Evolutionary conservation across 176 grass and related monocot genomes (phyloP).

Genomic region (Phragmites australis): DNA sequence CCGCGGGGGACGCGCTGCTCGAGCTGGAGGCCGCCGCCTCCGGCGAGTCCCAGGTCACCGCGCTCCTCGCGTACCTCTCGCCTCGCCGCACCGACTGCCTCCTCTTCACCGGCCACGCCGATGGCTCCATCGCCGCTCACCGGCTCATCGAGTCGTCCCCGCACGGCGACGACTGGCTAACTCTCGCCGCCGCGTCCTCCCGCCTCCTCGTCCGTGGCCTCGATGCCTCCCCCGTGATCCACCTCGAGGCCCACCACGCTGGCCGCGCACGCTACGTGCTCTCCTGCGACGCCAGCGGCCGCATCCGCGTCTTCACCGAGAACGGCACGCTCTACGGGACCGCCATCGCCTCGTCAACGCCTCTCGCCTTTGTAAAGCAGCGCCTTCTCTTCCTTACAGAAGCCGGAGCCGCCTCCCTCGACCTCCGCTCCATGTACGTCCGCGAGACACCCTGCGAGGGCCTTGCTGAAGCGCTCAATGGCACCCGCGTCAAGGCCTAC

Average conservation of each 20-base stretch:
- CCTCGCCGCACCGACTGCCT: conserved; percentile 64
- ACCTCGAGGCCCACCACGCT: conserved; percentile 79
- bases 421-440: conserved; percentile 81
- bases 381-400: conserved; percentile 90
- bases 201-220: conserved; percentile 63
- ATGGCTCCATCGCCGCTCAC: conserved; percentile 74
- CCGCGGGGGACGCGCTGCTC: conserved; percentile 70
- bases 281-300: conserved; percentile 62
- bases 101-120: conserved; percentile 69
- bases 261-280: conserved; percentile 73
- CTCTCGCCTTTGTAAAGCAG: conserved; percentile 89
- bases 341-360: conserved; percentile 68
- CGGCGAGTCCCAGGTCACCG: conserved; percentile 55
- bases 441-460: conserved; percentile 79
- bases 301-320: conserved; percentile 92
- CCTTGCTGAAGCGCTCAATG: conserved; percentile 55
- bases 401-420: conserved; percentile 69
- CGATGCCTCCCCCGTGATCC: conserved; percentile 61
- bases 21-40: conserved; percentile 44
- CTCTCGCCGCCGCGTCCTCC: conserved; percentile 50
- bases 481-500: conserved; percentile 68
- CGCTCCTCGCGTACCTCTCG: conserved; percentile 72
- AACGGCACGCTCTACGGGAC: conserved; percentile 92
- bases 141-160: conserved; percentile 62
- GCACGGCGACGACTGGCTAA: conserved; percentile 76